Evolutionary conservation across 441 rosid species (phyloP).

Genomic region (Brassica balearica): DNA sequence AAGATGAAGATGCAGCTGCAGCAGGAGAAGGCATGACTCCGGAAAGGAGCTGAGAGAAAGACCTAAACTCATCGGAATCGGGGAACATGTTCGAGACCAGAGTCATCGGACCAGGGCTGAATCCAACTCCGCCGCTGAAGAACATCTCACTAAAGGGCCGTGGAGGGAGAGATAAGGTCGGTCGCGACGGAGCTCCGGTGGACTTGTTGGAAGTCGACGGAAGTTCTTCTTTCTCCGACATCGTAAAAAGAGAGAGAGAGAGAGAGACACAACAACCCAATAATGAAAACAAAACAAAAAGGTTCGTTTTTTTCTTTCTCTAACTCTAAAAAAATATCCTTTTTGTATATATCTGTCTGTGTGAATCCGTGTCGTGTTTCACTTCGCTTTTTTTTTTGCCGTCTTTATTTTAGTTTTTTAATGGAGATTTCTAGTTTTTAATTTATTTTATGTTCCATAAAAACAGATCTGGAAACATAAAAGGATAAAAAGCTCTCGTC

Average conservation of each 20-base stretch:
- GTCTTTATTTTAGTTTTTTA: slow-evolving; percentile 5
- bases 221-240: slow-evolving; percentile 50
- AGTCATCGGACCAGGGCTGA: slow-evolving; percentile 97
- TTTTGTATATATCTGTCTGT: slow-evolving; percentile 43
- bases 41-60: slow-evolving; percentile 89
- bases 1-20: slow-evolving; percentile 9
- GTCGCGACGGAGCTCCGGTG: slow-evolving; percentile 49
- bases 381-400: slow-evolving; percentile 38
- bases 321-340: slow-evolving; percentile 15
- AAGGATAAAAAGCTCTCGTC: neutral
- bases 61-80: slow-evolving; percentile 76
- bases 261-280: slow-evolving; percentile 31
- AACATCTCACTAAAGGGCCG: slow-evolving; percentile 60
- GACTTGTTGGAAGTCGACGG: slow-evolving; percentile 43
- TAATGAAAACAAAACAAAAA: slow-evolving; percentile 17
- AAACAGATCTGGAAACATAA: slow-evolving; percentile 7
- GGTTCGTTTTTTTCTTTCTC: neutral
- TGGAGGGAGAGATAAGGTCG: slow-evolving; percentile 72
- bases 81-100: slow-evolving; percentile 76
- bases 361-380: slow-evolving; percentile 48
- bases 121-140: slow-evolving; percentile 58
- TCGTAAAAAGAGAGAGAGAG: neutral
- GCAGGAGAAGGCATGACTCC: slow-evolving; percentile 80
- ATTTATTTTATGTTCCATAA: neutral
- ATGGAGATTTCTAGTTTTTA: neutral